Base-by-base conservation (phyloP, 768 basidiomycete genomes). In the Dioszegia aurantiaca region DNA sequence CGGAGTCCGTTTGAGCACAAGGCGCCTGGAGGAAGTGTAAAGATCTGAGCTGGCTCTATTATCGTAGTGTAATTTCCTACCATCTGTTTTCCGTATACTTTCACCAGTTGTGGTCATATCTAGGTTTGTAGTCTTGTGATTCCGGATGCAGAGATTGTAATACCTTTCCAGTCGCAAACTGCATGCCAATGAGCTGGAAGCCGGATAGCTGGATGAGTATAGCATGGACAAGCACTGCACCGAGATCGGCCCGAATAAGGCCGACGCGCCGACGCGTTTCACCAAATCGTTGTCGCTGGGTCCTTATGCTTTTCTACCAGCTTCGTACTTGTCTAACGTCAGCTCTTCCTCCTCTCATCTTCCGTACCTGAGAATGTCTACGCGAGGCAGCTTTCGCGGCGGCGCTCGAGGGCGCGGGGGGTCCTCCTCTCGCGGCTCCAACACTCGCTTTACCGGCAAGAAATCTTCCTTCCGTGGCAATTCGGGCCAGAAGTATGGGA, bases 371-470 rank as follows among this genome's bases (percentile, higher is more conserved):
- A 49, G 5, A 11, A 53, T 53, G 51, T 53, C 51, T 23, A 39
- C 37, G 3, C 10, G 51, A 53, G 51, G 51, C 51, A 40, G 51
- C 37, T 53, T 40, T 19, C 51, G 51, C 14, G 51, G 51, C 11
- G 57, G 51, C 11, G 57, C 70, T 3, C 56, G 67, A 41, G 55
- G 72, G 6, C 59, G 67, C 44, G 62, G 76, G 16, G 62, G 70
- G 11, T 27, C 51, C 26, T 53, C 51, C 2, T 40, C 36, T 21
- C 70, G 72, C 19, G 74, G 73, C 0, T 62, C 64, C 42, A 75
- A 75, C 52, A 77, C 75, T 23, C 69, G 74, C 21, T 77, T 67
- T 61, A 72, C 70, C 4, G 72, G 70, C 26, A 67, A 65, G 46
- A 60, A 62, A 28, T 46, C 60, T 4, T 55, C 56, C 40, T 80